phyloP scores from a whole-genome alignment of 768 basidiomycete genomes.

The Phanerodontia chrysosporium region DNA sequence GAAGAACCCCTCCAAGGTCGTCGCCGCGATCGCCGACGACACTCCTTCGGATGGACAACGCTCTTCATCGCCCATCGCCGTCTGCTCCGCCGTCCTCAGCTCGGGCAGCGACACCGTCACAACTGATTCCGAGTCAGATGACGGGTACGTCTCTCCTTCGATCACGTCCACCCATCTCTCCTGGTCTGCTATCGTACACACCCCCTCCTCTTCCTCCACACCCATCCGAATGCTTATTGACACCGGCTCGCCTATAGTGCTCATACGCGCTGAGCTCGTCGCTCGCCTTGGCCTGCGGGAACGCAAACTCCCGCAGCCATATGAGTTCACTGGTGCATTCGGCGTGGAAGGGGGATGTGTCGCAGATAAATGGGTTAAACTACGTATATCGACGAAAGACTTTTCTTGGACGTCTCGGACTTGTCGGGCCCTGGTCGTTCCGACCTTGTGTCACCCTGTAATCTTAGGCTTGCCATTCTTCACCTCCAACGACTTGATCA shows the following conservation, averaged over 20 bases:
- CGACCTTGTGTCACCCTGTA: not conserved
- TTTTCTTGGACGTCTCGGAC: not conserved
- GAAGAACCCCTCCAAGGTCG: no score
- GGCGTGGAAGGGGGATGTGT: no score
- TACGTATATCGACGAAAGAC: not conserved
- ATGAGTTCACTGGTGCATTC: no score
- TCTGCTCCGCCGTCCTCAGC: no score
- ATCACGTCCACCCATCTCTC: not conserved
- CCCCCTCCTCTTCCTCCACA: not conserved
- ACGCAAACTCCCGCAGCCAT: not conserved
- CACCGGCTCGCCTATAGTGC: not conserved
- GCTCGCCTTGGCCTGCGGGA: not conserved
- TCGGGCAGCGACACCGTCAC: no score
- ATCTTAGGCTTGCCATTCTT: not conserved
- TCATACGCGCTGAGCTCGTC: not conserved
- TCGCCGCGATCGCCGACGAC: no score
- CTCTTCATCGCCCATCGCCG: no score
- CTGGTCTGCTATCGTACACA: not conserved
- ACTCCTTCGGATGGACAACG: no score
- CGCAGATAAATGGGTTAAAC: not conserved
- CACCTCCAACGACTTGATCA: not conserved
- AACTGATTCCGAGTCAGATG: no score
- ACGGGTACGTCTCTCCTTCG: conserved; percentile 1
- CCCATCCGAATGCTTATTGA: conserved; percentile 3
- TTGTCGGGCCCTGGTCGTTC: not conserved